Percentiles rank a stretch among this genome's conserved stretches.
phyloP scores from a whole-genome alignment of 768 basidiomycete species.

The Xerocomus potaroensis region DNA sequence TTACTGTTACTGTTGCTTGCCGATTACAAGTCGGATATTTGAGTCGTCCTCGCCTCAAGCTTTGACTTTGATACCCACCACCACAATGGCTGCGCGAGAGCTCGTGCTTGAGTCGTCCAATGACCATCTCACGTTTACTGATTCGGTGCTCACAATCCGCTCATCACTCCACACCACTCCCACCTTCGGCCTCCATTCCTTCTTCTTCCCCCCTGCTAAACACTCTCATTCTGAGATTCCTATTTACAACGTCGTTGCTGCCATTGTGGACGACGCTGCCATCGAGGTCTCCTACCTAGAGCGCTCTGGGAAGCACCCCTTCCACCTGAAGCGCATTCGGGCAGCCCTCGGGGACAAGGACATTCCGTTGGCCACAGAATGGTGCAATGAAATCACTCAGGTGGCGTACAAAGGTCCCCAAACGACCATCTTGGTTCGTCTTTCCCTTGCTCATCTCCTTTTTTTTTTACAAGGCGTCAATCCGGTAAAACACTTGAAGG shows the following conservation, averaged over 20 bases:
- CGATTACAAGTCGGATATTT: too few relatives aligned
- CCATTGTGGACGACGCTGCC: constrained; percentile 33
- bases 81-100: constrained; percentile 16
- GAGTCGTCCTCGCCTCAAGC: too few relatives aligned
- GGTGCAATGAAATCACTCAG: constrained; percentile 52
- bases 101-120: constrained; percentile 16
- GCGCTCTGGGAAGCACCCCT: constrained; percentile 38
- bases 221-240: constrained; percentile 29
- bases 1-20: too few relatives aligned
- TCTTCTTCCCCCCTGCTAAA: constrained; percentile 8
- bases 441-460: constrained; percentile 2
- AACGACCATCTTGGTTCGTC: neutral
- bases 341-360: constrained; percentile 40
- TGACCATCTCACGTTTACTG: constrained; percentile 28
- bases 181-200: constrained; percentile 4
- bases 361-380: constrained; percentile 37
- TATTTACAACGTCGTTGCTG: constrained; percentile 53
- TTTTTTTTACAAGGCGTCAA: constrained; percentile 39
- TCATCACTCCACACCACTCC: constrained; percentile 10
- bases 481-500: constrained; percentile 52
- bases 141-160: constrained; percentile 25
- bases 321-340: constrained; percentile 37
- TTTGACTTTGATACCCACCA: too few relatives aligned
- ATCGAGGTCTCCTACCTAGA: constrained; percentile 52
- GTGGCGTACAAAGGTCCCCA: constrained; percentile 55